Base-by-base conservation (phyloP, 257 asterid genomes). In the Plantago major region DNA sequence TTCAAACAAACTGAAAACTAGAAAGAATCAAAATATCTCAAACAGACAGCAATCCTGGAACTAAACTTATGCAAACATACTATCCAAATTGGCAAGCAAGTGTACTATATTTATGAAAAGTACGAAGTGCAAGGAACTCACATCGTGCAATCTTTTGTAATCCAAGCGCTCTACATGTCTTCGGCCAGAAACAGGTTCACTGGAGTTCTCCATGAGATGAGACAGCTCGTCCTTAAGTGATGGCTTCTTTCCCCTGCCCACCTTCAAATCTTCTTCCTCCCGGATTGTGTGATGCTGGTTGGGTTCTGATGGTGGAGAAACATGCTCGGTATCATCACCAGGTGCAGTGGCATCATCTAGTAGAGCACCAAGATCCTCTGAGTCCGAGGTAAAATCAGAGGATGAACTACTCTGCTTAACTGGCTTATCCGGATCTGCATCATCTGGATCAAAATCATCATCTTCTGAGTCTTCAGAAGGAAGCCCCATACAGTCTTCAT, bases 401-500 rank as follows among this genome's bases (percentile, higher is more conserved):
- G 87, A 70, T 57, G 97, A 86, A 76, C 82, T 64, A 55, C 78
- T 85, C 71, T 77, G 71, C 76, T 81, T 71, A 67, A 58, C 79
- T 59, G 64, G 80, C 62, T 74, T 73, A 37, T 73, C 80, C 55
- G 60, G 40, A 62, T 80, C 71, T 16, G 79, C 72, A 73, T 74
- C 84, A 71, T 77, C 57, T 28, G 95, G 98, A 69, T 84, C 86
- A 74, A 73, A 91, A 75, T 91, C 97, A 60, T 81, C 97, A 70
- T 91, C 98, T 76, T 86, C 98, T 12, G 97, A 88, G 79, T 91
- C 98, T 47, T 91, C 98, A 73, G 96, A 86, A 72, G 98, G 90
- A 68, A 86, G 77, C 67, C 81, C 87, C 58, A 52, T 52, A 26
- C 19, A 52, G 42, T 26, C 18, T 26, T 81, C 79, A 52, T 75